Evolutionary conservation across 139 green algal genomes (phyloP).

Genomic region (Chlamydomonas schloesseri): DNA sequence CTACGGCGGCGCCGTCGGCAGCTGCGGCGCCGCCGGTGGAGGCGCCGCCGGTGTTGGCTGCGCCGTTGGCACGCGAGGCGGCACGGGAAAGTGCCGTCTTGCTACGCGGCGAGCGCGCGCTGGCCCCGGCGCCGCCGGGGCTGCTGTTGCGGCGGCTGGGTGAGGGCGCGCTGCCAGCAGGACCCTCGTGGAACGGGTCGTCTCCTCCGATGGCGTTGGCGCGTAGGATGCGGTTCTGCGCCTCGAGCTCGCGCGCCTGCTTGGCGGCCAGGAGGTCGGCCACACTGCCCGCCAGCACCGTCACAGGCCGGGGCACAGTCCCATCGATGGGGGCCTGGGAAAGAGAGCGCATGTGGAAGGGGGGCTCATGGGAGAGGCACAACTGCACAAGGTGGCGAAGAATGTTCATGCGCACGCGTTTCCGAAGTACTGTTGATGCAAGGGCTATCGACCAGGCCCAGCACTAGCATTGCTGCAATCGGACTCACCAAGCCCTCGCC

Average conservation of each 20-base stretch:
- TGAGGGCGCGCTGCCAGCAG: too few species aligned
- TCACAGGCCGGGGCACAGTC: conserved; percentile 35
- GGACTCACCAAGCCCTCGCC: not conserved
- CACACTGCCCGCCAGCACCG: conserved; percentile 41
- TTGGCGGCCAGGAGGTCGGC: conserved; percentile 44
- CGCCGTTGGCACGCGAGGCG: not conserved
- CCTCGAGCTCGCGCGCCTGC: conserved; percentile 19
- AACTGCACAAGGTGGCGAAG: not conserved
- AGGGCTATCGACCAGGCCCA: too few species aligned
- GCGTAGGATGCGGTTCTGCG: conserved; percentile 19
- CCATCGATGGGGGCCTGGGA: conserved; percentile 1
- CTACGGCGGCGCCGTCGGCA: not conserved
- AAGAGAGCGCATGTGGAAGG: not conserved
- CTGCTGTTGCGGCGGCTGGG: not conserved
- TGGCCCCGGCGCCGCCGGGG: too few species aligned
- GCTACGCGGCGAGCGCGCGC: too few species aligned
- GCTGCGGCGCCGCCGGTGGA: not conserved
- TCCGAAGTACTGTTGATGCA: too few species aligned
- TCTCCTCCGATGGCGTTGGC: not conserved
- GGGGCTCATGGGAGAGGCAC: not conserved
- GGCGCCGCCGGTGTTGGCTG: not conserved
- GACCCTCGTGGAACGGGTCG: not conserved
- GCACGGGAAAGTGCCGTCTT: not conserved
- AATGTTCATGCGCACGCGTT: not conserved
- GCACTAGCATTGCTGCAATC: too few species aligned